Evolutionary conservation across 2,329 filamentous ascomycete species (phyloP).

Genomic region (Cadophora gregata): DNA sequence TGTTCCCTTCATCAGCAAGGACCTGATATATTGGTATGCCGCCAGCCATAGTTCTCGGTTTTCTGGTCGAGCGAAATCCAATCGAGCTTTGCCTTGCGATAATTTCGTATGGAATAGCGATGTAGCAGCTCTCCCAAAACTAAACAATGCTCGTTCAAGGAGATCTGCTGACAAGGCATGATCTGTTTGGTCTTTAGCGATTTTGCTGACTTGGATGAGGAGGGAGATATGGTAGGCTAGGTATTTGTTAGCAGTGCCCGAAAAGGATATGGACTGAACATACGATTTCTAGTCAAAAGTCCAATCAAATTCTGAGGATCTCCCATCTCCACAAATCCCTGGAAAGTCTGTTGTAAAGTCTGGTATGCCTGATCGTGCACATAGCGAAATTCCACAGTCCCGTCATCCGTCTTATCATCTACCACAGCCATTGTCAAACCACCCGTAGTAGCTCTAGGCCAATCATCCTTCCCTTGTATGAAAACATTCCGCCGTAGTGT

Average conservation of each 20-base stretch:
- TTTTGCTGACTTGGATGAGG: slow-evolving; percentile 89
- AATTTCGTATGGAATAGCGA: slow-evolving; percentile 81
- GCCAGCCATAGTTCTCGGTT: slow-evolving; percentile 94
- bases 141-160: slow-evolving; percentile 88
- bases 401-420: slow-evolving; percentile 52
- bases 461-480: slow-evolving; percentile 74
- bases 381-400: slow-evolving; percentile 76
- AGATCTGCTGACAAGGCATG: slow-evolving; percentile 85
- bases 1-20: slow-evolving; percentile 87
- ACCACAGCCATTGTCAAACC: slow-evolving; percentile 82
- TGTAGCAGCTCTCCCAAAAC: slow-evolving; percentile 86
- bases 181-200: slow-evolving; percentile 91
- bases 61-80: slow-evolving; percentile 82
- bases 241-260: slow-evolving; percentile 30
- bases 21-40: slow-evolving; percentile 86
- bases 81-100: slow-evolving; percentile 76
- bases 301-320: slow-evolving; percentile 84
- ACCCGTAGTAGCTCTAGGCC: slow-evolving; percentile 73
- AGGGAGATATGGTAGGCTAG: slow-evolving; percentile 88
- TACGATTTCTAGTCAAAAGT: slow-evolving; percentile 71
- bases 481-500: slow-evolving; percentile 69
- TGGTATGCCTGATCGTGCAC: slow-evolving; percentile 78
- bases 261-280: slow-evolving; percentile 34
- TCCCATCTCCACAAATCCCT: slow-evolving; percentile 78
- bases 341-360: slow-evolving; percentile 76